Evolutionary conservation across 192 early-diverging fungal genomes (phyloP), one percentile per base, ranked within the genome.

Genomic region (Coemansia sp.): DNA sequence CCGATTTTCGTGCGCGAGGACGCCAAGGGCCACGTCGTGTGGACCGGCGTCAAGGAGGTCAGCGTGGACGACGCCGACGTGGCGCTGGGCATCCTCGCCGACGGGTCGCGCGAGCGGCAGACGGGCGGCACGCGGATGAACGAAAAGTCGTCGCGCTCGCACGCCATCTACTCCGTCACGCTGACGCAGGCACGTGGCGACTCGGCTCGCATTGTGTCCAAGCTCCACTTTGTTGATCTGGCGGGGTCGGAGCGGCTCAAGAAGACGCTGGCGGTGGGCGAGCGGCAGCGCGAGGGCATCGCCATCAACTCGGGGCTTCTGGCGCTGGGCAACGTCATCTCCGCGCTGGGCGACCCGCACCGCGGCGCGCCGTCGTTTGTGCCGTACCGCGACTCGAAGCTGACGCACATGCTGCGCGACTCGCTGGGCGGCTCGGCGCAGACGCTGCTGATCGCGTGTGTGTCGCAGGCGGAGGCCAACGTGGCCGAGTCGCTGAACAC

Each of bases 91-190:
- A 72, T 89, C 61, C 84, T 95, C 14, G 73, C 85, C 13, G 84
- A 85, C 63, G 95, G 94, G 39, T 89, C 91, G 13, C 84, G 85
- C 54, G 88, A 89, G 45, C 85, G 97, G 54, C 92, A 92, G 54
- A 98, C 96, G 1, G 91, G 93, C 34, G 87, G 95, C n/a, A 99
- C 98, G 29, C 93, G 96, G 45, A 98, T 98, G 97, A 99, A 99
- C 81, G 93, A 91, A 45, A 84, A 92, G 54, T 96, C 94, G 3
- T 96, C 94, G 24, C 84, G 96, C 51, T 96, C 94, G 33, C 98
- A 99, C 78, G 98, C 97, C 45, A 98, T 99, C 46, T 99, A 97
- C 81, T 91, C 92, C 0, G 89, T 99, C 6, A 91, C 90, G 5
- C 85, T 99, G 50, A 78, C 85, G 19, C 98, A 99, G 73, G 85